Base-by-base conservation (phyloP, 768 basidiomycete species). In the Phaffia tasmanica region DNA sequence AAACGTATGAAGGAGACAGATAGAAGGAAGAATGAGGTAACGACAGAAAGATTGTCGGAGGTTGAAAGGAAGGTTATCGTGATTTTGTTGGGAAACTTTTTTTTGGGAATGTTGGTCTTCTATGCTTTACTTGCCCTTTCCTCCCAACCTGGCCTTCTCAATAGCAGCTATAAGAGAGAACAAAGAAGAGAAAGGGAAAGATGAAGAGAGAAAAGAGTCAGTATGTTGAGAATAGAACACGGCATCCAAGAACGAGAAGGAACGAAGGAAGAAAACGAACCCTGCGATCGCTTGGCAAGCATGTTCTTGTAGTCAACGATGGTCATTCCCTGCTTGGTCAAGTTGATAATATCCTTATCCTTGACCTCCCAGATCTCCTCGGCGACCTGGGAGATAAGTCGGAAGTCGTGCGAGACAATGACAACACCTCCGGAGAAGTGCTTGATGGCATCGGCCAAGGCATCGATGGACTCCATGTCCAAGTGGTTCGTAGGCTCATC, bases 351-450 rank as follows among this genome's bases (percentile, higher is more conserved):
- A 74, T 88, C 90, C 78, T 86, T 86, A 76, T 91, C 83, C 74
- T 90, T 89, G 63, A 99, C 95, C 77, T 99, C 95, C 95, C 95
- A 99, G 9, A 99, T 85, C 76, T 98, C 94, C 75, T 98, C 89
- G 49, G 94, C 95, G 48, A 99, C 94, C 79, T 98, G 93, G 59
- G 87, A 87, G 77, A 98, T 97, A 70, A 98, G 84, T 73, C 94
- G 88, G 87, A 99, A 99, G 78, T 99, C 94, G 80, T 98, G 95
- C 57, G 93, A 97, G 70, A 99, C 95, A 75, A 99, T 98, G 72
- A 98, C 95, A 50, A 99, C 95, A 73, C 95, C 94, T 68, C 95
- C 95, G 74, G 89, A 87, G 76, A 89, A 99, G 74, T 88, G 89
- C 77, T 94, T 95, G 81, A 99, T 98, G 59, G 95, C 94, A 29